phyloP scores from a whole-genome alignment of 2,329 filamentous ascomycete genomes.

The Tothia fuscella region DNA sequence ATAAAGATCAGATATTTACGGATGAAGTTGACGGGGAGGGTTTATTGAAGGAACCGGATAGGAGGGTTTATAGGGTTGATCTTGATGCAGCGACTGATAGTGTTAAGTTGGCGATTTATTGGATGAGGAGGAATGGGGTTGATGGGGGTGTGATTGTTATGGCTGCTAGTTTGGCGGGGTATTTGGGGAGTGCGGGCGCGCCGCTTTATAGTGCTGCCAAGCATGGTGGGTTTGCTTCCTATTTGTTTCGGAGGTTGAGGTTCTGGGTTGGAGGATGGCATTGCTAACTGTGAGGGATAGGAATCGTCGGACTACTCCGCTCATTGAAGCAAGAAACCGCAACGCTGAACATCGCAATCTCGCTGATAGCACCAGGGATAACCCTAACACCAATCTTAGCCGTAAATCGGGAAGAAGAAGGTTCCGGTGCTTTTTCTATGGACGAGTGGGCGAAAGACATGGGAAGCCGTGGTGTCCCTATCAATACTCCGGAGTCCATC shows the following conservation, averaged over 20 bases:
- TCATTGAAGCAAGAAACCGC: constrained; percentile 37
- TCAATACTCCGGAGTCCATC: constrained; percentile 34
- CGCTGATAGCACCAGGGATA: constrained; percentile 37
- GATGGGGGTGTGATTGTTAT: constrained; percentile 34
- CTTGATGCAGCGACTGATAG: constrained; percentile 36
- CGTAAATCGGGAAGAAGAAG: constrained; percentile 19
- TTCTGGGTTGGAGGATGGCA: neutral
- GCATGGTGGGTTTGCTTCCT: constrained; percentile 26
- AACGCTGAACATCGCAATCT: constrained; percentile 33
- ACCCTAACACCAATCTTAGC: constrained; percentile 35
- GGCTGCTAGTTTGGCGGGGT: constrained; percentile 38
- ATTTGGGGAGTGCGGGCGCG: constrained; percentile 35
- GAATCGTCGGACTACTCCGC: constrained; percentile 38
- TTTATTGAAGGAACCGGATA: constrained; percentile 34
- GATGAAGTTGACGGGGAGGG: constrained; percentile 30
- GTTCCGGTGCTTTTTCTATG: constrained; percentile 18
- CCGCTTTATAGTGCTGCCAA: constrained; percentile 39
- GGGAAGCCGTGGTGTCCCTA: constrained; percentile 32
- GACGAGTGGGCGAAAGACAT: constrained; percentile 32
- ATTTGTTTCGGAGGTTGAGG: neutral
- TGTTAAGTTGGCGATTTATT: constrained; percentile 36
- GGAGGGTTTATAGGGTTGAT: constrained; percentile 33
- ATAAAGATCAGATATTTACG: constrained; percentile 38
- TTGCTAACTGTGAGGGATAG: constrained; percentile 13
- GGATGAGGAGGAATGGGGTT: constrained; percentile 28